Conservation (phyloP, 1,139 yeast species). For the Suzukiozyma palmioleophila region DNA sequence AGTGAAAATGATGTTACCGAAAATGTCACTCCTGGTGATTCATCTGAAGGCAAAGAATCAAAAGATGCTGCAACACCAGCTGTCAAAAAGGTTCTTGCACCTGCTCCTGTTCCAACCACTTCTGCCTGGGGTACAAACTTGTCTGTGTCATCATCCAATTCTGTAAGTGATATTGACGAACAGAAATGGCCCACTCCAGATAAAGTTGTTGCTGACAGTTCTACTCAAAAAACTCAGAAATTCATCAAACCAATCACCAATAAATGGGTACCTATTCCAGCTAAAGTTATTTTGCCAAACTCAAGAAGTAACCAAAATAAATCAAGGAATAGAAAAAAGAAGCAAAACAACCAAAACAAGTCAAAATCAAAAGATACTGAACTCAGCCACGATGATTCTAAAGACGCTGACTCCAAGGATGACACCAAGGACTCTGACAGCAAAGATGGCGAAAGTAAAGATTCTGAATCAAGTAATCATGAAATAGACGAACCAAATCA, state of each 20-base stretch:
- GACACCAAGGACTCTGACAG: constrained; percentile 2
- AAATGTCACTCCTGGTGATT: constrained; percentile 2
- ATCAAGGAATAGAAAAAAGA: constrained; percentile 29
- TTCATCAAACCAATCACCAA: constrained; percentile 59
- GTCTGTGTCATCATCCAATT: constrained; percentile 19
- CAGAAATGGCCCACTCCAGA: constrained; percentile 61
- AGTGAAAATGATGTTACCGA: constrained; percentile 7
- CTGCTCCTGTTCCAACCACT: constrained; percentile 72
- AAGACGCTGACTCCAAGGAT: constrained; percentile 2
- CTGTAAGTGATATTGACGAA: constrained; percentile 32
- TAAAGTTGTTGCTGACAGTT: constrained; percentile 20
- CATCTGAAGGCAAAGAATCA: not conserved
- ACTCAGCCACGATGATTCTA: not conserved
- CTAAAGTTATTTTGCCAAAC: constrained; percentile 56
- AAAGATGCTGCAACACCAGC: constrained; percentile 8
- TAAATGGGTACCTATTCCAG: constrained; percentile 88
- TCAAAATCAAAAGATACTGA: constrained; percentile 1
- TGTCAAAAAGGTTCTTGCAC: constrained; percentile 48
- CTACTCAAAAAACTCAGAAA: constrained; percentile 35
- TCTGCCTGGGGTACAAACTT: constrained; percentile 64
- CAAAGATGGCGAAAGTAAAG: constrained; percentile 4
- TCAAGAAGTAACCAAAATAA: constrained; percentile 15
- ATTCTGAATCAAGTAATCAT: constrained; percentile 1
- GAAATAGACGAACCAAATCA: constrained; percentile 4
- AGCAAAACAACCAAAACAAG: constrained; percentile 7